phyloP scores from a whole-genome alignment of 2,329 filamentous ascomycete species.

The Hymenoscyphus scutula region DNA sequence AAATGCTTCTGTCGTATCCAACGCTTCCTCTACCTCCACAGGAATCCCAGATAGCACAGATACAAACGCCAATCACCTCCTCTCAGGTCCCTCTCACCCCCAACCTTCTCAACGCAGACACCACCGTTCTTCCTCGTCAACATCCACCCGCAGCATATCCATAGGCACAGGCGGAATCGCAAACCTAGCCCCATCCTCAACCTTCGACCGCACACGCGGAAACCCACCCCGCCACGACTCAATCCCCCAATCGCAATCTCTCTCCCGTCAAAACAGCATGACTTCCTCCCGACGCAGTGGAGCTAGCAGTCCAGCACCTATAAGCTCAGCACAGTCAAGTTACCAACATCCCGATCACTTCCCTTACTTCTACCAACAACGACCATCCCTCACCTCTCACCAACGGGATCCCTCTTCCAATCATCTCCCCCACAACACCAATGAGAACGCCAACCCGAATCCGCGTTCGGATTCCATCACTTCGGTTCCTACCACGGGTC shows the following conservation, averaged over 20 bases:
- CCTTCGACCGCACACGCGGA: constrained; percentile 29
- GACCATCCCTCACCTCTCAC: constrained; percentile 24
- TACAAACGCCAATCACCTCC: constrained; percentile 48
- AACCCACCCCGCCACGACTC: constrained; percentile 28
- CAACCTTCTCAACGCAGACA: constrained; percentile 54
- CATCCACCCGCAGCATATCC: constrained; percentile 52
- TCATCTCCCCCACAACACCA: constrained; percentile 13
- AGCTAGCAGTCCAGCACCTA: constrained; percentile 32
- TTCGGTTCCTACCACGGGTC: constrained; percentile 54
- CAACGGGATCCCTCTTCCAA: constrained; percentile 31
- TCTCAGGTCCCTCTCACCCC: constrained; percentile 57
- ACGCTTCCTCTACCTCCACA: constrained; percentile 60
- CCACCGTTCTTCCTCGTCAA: constrained; percentile 52
- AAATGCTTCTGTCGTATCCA: constrained; percentile 64
- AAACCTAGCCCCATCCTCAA: constrained; percentile 45
- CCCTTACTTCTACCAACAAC: constrained; percentile 32
- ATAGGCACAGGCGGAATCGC: constrained; percentile 43
- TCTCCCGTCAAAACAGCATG: constrained; percentile 36
- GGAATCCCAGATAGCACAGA: constrained; percentile 50
- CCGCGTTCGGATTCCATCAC: constrained; percentile 32
- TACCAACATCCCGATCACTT: constrained; percentile 35
- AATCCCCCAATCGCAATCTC: constrained; percentile 26
- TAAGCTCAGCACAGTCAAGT: constrained; percentile 23
- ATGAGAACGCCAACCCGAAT: constrained; percentile 6
- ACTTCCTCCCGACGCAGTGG: constrained; percentile 32